Percentiles rank a stretch among this genome's conserved stretches.
These are phyloP conservation scores for Ustilago trichophora DNA, from an alignment of 1,284 basidiomycete species.

Conservation along the genomic window DNA sequence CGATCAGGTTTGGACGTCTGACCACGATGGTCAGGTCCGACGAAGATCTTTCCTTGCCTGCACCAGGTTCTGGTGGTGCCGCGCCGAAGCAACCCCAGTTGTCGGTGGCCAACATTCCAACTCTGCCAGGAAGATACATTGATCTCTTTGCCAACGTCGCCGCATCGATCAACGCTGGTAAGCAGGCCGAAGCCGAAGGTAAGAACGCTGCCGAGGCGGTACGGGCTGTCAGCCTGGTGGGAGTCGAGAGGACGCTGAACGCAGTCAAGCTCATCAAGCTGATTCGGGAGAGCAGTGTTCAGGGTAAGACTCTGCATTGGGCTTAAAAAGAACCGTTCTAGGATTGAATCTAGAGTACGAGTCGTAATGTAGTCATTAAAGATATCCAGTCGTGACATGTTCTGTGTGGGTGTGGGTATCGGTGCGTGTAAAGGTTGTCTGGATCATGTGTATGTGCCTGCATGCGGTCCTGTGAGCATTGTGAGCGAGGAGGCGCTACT, in stretches of 20 bases:
- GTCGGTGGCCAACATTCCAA: constrained; percentile 54
- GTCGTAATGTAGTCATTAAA: too few relatives aligned
- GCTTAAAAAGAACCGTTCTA: too few relatives aligned
- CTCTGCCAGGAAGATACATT: constrained; percentile 60
- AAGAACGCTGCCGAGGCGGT: constrained; percentile 24
- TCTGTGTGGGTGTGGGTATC: too few relatives aligned
- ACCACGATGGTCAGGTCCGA: constrained; percentile 43
- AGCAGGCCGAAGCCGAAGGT: constrained; percentile 27
- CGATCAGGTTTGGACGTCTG: constrained; percentile 50
- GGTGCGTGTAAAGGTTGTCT: too few relatives aligned
- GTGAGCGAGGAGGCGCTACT: too few relatives aligned
- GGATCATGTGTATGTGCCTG: too few relatives aligned
- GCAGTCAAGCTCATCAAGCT: constrained; percentile 55
- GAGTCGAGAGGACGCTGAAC: constrained; percentile 47
- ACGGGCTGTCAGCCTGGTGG: constrained; percentile 29
- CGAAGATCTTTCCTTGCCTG: constrained; percentile 26
- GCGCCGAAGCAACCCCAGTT: constrained; percentile 54
- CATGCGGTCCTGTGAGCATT: too few relatives aligned
- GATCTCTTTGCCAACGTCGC: constrained; percentile 60
- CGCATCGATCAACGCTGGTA: constrained; percentile 47
- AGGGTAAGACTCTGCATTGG: constrained; percentile 51
- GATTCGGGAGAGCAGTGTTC: constrained; percentile 48
- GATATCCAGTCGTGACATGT: too few relatives aligned
- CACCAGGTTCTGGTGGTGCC: constrained; percentile 3
- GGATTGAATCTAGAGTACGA: too few relatives aligned